phyloP scores from a whole-genome alignment of 768 basidiomycete genomes.

The Lentinula guzmanii region DNA sequence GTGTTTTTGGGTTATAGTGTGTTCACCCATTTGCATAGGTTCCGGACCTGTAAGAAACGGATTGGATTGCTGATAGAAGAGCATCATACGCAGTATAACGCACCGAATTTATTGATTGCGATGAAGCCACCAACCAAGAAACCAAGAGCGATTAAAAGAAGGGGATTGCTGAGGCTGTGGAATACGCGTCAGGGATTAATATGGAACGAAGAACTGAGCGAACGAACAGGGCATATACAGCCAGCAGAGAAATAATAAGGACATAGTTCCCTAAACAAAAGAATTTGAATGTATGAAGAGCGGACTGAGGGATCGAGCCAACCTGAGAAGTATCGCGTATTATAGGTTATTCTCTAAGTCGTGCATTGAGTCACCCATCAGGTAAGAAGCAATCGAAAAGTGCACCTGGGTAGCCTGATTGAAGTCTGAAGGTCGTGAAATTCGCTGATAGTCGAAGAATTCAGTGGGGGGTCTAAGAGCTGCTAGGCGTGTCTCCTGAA shows the following conservation, averaged over 20 bases:
- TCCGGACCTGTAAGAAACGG: constrained; percentile 59
- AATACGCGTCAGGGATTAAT: not conserved
- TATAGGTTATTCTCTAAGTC: constrained; percentile 83
- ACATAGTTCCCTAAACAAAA: constrained; percentile 73
- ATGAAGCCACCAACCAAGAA: constrained; percentile 92
- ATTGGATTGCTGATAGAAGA: not conserved
- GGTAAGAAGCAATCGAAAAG: constrained; percentile 16
- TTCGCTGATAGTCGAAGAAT: constrained; percentile 79
- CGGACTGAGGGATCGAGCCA: constrained; percentile 1
- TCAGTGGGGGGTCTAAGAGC: constrained; percentile 66
- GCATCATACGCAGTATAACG: constrained; percentile 17
- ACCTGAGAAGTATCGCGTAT: constrained; percentile 88
- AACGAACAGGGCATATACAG: constrained; percentile 78
- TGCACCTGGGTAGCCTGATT: constrained; percentile 70
- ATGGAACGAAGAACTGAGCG: not conserved
- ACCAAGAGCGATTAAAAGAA: constrained; percentile 73
- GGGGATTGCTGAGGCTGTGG: constrained; percentile 70
- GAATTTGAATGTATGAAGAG: not conserved
- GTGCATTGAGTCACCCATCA: not conserved
- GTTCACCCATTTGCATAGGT: constrained; percentile 76
- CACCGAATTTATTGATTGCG: constrained; percentile 86
- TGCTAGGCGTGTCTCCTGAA: constrained; percentile 74
- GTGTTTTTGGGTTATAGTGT: constrained; percentile 81
- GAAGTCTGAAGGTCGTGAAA: constrained; percentile 80
- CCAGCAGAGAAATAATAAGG: constrained; percentile 67